Percentiles rank a stretch among this genome's conserved stretches.
Conservation (phyloP, 257 asterid species). For the Solanum gracilifrons region DNA sequence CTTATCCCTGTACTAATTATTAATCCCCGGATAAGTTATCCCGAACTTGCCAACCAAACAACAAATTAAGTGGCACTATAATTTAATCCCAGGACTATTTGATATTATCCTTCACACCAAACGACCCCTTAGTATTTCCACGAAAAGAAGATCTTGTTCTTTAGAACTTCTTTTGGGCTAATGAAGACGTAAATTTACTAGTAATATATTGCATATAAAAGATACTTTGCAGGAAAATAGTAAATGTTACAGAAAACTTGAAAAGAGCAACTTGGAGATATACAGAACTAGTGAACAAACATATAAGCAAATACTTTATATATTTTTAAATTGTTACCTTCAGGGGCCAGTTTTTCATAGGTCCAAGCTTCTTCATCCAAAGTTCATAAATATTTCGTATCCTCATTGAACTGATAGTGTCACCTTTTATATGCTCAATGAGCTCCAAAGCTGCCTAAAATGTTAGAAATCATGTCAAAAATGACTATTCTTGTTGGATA, state of each 20-base stretch:
- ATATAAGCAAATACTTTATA: background rate
- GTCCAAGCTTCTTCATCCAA: constrained; percentile 60
- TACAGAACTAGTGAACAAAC: background rate
- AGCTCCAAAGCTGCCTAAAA: constrained; percentile 70
- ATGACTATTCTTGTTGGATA: background rate
- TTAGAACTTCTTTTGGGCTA: background rate
- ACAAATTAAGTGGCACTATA: too few species aligned
- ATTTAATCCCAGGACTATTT: too few species aligned
- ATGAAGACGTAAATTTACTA: background rate
- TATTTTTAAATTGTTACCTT: constrained; percentile 26
- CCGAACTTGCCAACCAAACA: too few species aligned
- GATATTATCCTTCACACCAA: too few species aligned
- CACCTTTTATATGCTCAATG: constrained; percentile 36
- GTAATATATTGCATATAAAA: background rate
- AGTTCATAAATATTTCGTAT: constrained; percentile 41
- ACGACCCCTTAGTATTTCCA: background rate
- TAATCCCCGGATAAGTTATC: too few species aligned
- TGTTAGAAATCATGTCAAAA: background rate
- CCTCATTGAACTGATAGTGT: constrained; percentile 15
- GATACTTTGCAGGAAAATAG: background rate
- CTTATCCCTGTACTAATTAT: too few species aligned
- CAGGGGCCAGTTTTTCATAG: constrained; percentile 18
- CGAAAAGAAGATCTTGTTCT: background rate
- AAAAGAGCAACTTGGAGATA: background rate
- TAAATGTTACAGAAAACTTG: background rate